phyloP scores from a whole-genome alignment of 805 yeast genomes.

The Wickerhamomyces bisporus region DNA sequence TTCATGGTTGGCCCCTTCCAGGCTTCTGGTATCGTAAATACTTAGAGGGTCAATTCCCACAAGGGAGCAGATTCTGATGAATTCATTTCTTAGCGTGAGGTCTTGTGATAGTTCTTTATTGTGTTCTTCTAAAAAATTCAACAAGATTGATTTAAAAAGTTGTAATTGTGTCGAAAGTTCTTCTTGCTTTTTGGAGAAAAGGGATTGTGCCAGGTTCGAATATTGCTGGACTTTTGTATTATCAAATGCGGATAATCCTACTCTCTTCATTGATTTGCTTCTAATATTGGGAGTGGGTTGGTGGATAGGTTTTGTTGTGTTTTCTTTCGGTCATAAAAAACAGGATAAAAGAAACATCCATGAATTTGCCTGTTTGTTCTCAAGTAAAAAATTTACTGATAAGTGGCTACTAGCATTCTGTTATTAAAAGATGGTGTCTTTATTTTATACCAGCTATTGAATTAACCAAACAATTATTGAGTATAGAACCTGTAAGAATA shows the following conservation, averaged over 20 bases:
- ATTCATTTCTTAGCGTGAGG: slow-evolving; percentile 61
- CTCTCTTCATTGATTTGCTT: slow-evolving; percentile 41
- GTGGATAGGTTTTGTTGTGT: no score
- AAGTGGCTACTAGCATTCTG: no score
- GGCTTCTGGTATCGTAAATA: slow-evolving; percentile 28
- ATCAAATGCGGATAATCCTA: slow-evolving; percentile 46
- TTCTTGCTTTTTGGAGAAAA: slow-evolving; percentile 45
- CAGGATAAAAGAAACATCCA: no score
- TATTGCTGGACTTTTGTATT: slow-evolving; percentile 9
- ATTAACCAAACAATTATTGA: no score
- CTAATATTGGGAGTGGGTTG: no score
- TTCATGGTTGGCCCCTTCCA: no score
- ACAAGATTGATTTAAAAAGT: slow-evolving; percentile 70
- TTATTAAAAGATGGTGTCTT: no score
- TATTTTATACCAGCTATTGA: no score
- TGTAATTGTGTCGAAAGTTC: slow-evolving; percentile 66
- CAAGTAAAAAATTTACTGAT: no score
- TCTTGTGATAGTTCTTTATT: slow-evolving; percentile 60
- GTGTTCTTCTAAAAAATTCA: slow-evolving; percentile 72
- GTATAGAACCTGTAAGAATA: no score
- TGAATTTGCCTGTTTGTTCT: no score
- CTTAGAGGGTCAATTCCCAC: slow-evolving; percentile 81
- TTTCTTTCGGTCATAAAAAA: no score
- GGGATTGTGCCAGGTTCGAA: slow-evolving; percentile 17
- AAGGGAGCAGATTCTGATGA: slow-evolving; percentile 68